Evolutionary conservation across 768 basidiomycete genomes (phyloP), one percentile per base, ranked within the genome.

Genomic region (Strobilomyces echinocephalus): DNA sequence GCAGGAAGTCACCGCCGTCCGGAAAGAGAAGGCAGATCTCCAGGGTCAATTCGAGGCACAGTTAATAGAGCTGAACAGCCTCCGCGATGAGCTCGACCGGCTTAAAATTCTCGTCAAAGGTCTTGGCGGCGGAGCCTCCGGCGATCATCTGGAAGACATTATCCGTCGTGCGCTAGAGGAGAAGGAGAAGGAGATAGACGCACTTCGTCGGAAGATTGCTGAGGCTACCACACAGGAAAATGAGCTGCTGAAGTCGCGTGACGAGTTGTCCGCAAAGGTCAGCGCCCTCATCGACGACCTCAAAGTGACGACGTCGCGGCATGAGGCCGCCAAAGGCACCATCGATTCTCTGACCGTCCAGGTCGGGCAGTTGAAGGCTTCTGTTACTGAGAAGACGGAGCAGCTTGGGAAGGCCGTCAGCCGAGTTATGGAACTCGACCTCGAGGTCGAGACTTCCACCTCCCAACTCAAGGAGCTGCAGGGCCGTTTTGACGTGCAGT

Each of bases 181-280:
- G 33, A 54, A 49, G 43, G n/a, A 46, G n/a, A 33, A 50, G 8
- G 7, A 47, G 16, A 39, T 55, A 28, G 39, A 42, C 4, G 35
- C 46, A 12, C 58, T 58, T 50, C 51, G 45, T 24, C 15, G 9
- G 8, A 39, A 50, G 5, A 35, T 53, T 8, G 35, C 16, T 1
- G 15, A 1, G 1, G 28, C 47, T 14, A 43, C 45, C 8, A 38
- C 55, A 43, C 44, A 35, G 39, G 49, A 53, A 8, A 30, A 38
- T 2, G 48, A 49, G n/a, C 44, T 58, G 15, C 55, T 53, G 40
- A 49, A 10, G 14, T 49, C n/a, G 21, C 28, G 33, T 8, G 57
- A 52, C n/a, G 35, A 15, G 8, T 5, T 52, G 24, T 56, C 47
- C 15, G 33, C 8, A 16, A 38, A 58, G 26, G 15, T 39, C 24